Evolutionary conservation across 2,329 filamentous ascomycete species (phyloP).

Genomic region (Allantophomopsis cytisporea): DNA sequence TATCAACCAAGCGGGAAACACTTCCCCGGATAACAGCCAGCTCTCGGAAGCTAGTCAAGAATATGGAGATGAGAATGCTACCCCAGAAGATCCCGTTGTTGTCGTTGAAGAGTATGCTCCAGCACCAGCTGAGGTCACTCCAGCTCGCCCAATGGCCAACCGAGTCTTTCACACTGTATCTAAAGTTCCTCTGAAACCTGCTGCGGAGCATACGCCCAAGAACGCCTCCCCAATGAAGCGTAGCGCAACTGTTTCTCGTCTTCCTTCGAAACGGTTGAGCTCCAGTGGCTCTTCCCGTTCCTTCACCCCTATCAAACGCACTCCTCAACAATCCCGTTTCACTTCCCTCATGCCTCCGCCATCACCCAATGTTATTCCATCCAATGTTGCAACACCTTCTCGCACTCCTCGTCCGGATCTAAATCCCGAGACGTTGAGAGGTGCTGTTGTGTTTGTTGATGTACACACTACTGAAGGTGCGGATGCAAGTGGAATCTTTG

Average conservation of each 20-base stretch:
- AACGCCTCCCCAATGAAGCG: constrained; percentile 20
- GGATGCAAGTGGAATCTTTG: constrained; percentile 69
- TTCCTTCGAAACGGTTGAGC: constrained; percentile 28
- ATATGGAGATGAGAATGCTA: constrained; percentile 52
- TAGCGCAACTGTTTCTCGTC: constrained; percentile 26
- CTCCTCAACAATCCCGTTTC: constrained; percentile 1
- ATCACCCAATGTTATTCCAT: constrained; percentile 13
- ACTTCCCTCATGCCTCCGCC: background rate
- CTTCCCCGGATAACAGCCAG: background rate
- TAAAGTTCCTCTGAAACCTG: constrained; percentile 62
- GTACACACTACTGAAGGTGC: constrained; percentile 72
- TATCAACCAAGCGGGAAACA: background rate
- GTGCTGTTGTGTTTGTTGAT: constrained; percentile 70
- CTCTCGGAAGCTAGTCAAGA: constrained; percentile 50
- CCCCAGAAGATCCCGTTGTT: constrained; percentile 38
- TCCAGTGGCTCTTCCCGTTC: constrained; percentile 39
- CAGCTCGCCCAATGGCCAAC: constrained; percentile 13
- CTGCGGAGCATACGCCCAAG: constrained; percentile 33
- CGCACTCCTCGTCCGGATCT: constrained; percentile 41
- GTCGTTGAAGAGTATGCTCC: constrained; percentile 8
- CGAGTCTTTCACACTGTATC: constrained; percentile 57
- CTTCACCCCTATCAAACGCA: constrained; percentile 34
- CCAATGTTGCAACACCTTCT: constrained; percentile 38
- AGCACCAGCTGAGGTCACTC: constrained; percentile 8
- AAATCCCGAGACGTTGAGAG: constrained; percentile 42